Conservation (phyloP, 1,284 basidiomycete species). For the Chalciporus sp. region DNA sequence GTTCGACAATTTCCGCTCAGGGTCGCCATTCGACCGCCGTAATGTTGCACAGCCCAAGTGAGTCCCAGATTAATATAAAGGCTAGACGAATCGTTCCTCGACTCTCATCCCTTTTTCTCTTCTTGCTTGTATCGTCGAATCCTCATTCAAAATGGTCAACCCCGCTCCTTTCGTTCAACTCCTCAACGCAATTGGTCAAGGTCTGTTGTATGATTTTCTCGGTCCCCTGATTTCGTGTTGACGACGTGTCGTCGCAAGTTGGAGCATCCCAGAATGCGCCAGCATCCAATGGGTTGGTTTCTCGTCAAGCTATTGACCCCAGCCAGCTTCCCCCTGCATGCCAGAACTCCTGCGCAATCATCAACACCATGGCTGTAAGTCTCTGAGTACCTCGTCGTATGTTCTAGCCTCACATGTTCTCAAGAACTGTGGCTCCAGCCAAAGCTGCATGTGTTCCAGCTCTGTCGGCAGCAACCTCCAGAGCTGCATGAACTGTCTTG, state of each 20-base stretch:
- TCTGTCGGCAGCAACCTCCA: constrained; percentile 15
- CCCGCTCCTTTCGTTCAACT: no score
- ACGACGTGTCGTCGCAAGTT: constrained; percentile 3
- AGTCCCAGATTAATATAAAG: no score
- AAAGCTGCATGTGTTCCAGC: constrained; percentile 15
- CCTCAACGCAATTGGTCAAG: neutral
- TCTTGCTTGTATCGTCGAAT: no score
- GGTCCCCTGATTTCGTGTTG: neutral
- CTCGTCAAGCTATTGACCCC: constrained; percentile 18
- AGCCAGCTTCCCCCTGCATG: constrained; percentile 19
- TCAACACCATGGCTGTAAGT: constrained; percentile 23
- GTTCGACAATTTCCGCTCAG: no score
- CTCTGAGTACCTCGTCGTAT: neutral
- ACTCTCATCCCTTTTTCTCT: no score
- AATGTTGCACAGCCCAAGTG: no score
- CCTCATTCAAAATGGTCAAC: no score
- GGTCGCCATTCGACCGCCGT: no score
- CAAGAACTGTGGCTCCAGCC: constrained; percentile 12
- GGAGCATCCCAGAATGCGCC: neutral
- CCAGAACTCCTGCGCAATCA: constrained; percentile 24
- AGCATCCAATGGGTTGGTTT: constrained; percentile 14
- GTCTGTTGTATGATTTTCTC: constrained; percentile 9
- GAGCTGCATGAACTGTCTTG: constrained; percentile 26
- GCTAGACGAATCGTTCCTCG: no score
- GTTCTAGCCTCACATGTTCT: neutral